Conservation (phyloP, 345 rosid species). For the Adansonia digitata region DNA sequence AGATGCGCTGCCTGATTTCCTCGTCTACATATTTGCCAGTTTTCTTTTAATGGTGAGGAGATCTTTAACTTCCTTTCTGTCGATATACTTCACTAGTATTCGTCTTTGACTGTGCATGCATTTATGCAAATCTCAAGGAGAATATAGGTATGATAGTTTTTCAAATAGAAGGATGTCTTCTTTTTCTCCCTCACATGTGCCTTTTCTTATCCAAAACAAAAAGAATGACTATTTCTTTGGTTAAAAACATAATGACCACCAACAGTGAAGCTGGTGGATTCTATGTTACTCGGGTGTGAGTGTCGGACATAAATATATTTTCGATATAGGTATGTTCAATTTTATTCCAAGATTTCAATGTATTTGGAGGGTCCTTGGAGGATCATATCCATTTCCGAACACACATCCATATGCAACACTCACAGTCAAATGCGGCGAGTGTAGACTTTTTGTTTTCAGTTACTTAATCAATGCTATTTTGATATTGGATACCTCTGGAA, state of each 20-base stretch:
- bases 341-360: no score
- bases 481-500: not conserved
- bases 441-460: not conserved
- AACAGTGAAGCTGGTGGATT: no score
- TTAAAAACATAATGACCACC: not conserved
- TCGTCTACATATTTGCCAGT: conserved; percentile 91
- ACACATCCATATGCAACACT: no score
- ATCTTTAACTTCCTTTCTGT: conserved; percentile 10
- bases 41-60: conserved; percentile 80
- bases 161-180: not conserved
- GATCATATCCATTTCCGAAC: no score
- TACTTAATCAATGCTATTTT: not conserved
- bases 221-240: not conserved
- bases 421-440: no score
- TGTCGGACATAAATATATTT: no score
- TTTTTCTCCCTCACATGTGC: not conserved
- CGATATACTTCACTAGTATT: not conserved
- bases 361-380: no score
- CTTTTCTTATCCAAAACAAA: not conserved
- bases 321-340: no score
- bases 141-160: not conserved
- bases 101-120: not conserved
- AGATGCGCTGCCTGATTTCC: conserved; percentile 97
- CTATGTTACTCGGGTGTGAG: no score
- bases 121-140: not conserved